Percentiles rank a stretch among this genome's conserved stretches.
These are phyloP conservation scores for Paracorniculantispora psalliotae DNA, from an alignment of 2,329 filamentous ascomycete genomes.

Conservation along the genomic window DNA sequence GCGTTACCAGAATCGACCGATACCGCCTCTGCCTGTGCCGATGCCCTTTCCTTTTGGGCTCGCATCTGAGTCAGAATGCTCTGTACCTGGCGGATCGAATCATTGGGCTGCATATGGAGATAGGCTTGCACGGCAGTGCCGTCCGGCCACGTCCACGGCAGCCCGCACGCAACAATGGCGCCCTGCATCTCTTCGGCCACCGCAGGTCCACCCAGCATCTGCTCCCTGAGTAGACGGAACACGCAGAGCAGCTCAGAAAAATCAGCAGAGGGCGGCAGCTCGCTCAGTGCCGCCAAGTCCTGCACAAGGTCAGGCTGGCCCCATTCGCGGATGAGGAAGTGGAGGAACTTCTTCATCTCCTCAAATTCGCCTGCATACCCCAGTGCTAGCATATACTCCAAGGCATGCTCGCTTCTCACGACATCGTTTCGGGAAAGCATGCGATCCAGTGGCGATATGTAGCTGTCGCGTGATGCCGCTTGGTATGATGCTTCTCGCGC, in stretches of 20 bases:
- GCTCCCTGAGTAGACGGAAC: conserved; percentile 39
- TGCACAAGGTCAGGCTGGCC: conserved; percentile 28
- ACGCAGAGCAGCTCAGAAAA: conserved; percentile 38
- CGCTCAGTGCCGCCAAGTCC: conserved; percentile 31
- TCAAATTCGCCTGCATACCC: conserved; percentile 55
- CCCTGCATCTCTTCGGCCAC: conserved; percentile 27
- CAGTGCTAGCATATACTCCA: conserved; percentile 59
- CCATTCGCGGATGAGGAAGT: conserved; percentile 54
- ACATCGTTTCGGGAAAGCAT: conserved; percentile 30
- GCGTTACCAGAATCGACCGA: neutral
- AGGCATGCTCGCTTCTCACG: conserved; percentile 35
- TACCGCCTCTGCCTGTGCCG: neutral
- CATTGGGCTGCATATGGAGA: conserved; percentile 22
- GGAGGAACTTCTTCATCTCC: conserved; percentile 51
- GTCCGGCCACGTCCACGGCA: conserved; percentile 36
- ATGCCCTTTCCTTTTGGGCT: neutral
- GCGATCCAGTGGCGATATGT: conserved; percentile 27
- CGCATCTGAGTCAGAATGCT: conserved; percentile 22
- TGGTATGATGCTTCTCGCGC: conserved; percentile 9
- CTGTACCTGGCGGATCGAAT: conserved; percentile 22
- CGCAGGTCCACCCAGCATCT: conserved; percentile 6
- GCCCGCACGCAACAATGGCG: conserved; percentile 20
- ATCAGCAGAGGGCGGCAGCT: conserved; percentile 28
- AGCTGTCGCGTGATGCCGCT: conserved; percentile 16
- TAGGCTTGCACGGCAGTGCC: conserved; percentile 32